Evolutionary conservation across 2,329 filamentous ascomycete species (phyloP).

Genomic region (Pseudogymnoascus sp.): DNA sequence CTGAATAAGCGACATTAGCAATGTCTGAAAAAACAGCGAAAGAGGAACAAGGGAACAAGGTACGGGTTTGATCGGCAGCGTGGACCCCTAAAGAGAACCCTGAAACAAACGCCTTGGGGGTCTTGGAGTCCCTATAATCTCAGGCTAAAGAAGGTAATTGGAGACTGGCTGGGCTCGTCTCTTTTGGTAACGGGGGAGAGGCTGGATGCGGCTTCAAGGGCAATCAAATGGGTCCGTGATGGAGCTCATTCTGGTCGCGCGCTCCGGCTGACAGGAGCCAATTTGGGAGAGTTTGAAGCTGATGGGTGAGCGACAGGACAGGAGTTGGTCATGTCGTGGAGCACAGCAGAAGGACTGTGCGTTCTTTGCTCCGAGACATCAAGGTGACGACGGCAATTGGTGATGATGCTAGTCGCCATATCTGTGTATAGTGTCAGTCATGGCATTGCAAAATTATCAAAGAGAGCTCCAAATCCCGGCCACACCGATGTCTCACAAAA

Average conservation of each 20-base stretch:
- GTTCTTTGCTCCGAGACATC: neutral
- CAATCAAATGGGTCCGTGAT: neutral
- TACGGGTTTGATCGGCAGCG: neutral
- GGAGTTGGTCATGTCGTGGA: neutral
- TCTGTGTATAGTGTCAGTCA: neutral
- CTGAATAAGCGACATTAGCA: slow-evolving; percentile 1
- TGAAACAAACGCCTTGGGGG: neutral
- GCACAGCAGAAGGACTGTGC: neutral
- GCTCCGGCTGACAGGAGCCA: neutral
- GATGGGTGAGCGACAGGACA: neutral
- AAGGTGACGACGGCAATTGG: neutral
- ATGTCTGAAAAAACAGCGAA: neutral
- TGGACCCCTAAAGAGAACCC: neutral
- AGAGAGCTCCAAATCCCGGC: neutral
- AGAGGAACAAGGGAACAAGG: neutral
- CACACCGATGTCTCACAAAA: slow-evolving; percentile 1
- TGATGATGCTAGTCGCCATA: too few species aligned
- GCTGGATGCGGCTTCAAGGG: neutral
- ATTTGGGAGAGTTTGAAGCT: neutral
- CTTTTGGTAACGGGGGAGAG: neutral
- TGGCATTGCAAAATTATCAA: neutral
- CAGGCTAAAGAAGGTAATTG: neutral
- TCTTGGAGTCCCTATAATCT: neutral
- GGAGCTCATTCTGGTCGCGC: neutral
- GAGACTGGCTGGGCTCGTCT: neutral